These are phyloP conservation scores for Starmerella stellata DNA, from an alignment of 805 yeast species.

Conservation along the genomic window DNA sequence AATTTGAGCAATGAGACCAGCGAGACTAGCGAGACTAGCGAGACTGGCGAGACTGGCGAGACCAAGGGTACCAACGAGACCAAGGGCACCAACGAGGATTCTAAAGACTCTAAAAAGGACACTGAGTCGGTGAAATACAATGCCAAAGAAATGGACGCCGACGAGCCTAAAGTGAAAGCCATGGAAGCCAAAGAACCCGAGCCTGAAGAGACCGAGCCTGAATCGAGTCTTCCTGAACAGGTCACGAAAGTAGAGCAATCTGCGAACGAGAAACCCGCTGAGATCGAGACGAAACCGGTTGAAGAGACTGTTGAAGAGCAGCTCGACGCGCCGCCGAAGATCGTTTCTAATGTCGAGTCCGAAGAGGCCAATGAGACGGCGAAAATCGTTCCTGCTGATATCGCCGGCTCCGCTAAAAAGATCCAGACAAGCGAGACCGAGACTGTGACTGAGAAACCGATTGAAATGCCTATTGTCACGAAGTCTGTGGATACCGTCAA, in stretches of 20 bases:
- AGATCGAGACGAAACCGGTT: neutral
- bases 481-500: no score
- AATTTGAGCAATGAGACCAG: neutral
- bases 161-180: neutral
- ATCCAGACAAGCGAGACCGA: neutral
- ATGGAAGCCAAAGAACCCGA: conserved; percentile 2
- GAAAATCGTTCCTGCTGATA: no score
- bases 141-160: neutral
- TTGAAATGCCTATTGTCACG: no score
- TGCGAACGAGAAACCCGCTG: neutral
- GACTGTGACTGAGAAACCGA: no score
- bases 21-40: no score
- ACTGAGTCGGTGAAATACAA: neutral
- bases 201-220: no score
- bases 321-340: neutral
- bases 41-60: no score
- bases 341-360: neutral
- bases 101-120: neutral
- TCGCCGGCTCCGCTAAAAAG: neutral
- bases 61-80: neutral
- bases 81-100: neutral
- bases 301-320: neutral
- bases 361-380: neutral
- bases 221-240: no score
- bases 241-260: no score